Base-by-base conservation (phyloP, 164 flowering plant species). In the Sedum album region DNA sequence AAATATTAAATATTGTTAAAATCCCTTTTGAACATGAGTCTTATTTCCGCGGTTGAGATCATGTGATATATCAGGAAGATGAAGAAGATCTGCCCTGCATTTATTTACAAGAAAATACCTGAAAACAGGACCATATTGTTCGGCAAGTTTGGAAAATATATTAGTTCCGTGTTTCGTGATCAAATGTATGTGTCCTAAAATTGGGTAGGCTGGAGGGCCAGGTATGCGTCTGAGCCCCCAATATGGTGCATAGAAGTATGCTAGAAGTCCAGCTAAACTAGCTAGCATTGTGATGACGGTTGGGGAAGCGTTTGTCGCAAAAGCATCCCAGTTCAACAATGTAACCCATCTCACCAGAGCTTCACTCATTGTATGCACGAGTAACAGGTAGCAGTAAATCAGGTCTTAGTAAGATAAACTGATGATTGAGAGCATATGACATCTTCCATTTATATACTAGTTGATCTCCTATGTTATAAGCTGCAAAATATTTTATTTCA, bases 141-240 rank as follows among this genome's bases (percentile, higher is more conserved):
- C 81, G 68, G 92, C 89, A 41, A 95, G 88, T 60, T 82, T 67
- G 1, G 83, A 78, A 75, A 95, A 95, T 3, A 92, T 86, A 76
- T 87, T 91, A 31, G 96, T 92, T 66, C 97, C 99, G 66, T 85
- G 74, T 74, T 86, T 87, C 10, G 97, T 89, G 28, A 95, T 76
- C 81, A 90, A 77, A 70, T 85, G 97, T 57, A 95, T 80, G 83
- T 95, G 97, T 41, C 99, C 99, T 31, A 95, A 38, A 33, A 92
- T 66, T 15, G 96, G 97, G 35, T 78, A 55, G 11, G 87, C 72
- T 35, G 91, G 85, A 75, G 96, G 97, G 31, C 94, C 97, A 38
- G 99, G 99, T 0, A 95, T 85, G 74, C 72, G 84, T 71, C 99
- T 81, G 4, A 95, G 89, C 2, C 79, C 71, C 97, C 96, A 92